A percentile compares a stretch with the other conserved stretches of the same genome.
Conservation (phyloP, 2,329 filamentous ascomycete genomes). For the Aspergillus luchuensis region DNA sequence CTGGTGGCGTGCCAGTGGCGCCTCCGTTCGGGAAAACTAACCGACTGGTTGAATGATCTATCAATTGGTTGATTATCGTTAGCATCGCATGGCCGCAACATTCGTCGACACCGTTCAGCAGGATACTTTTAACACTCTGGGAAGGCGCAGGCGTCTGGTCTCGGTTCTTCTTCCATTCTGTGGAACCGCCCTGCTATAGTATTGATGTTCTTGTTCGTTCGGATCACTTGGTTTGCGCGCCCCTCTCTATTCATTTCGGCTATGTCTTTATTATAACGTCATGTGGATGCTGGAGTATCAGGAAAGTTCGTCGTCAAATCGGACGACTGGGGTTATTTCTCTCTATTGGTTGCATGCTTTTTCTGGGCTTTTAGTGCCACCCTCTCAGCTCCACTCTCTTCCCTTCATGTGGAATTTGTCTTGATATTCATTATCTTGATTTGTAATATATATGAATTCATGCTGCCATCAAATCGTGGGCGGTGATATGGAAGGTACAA, state of each 20-base stretch:
- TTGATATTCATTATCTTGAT: neutral
- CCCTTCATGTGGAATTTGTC: neutral
- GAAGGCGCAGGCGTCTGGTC: slow-evolving; percentile 30
- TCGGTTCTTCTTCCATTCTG: slow-evolving; percentile 7
- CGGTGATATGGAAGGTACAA: neutral
- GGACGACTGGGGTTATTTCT: neutral
- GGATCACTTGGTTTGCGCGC: neutral
- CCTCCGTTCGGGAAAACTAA: slow-evolving; percentile 51
- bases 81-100: neutral
- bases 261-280: neutral
- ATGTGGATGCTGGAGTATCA: neutral
- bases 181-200: slow-evolving; percentile 14
- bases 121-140: slow-evolving; percentile 9
- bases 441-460: neutral
- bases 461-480: neutral
- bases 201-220: neutral
- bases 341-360: neutral
- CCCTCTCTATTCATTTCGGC: neutral
- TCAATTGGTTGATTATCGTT: neutral
- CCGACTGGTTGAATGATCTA: neutral
- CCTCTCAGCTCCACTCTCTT: neutral
- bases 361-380: no score
- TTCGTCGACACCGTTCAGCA: neutral
- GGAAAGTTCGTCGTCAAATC: neutral
- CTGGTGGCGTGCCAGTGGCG: slow-evolving; percentile 88